phyloP scores from a whole-genome alignment of 495 filamentous ascomycete genomes.

The Tetracladium marchalianum region DNA sequence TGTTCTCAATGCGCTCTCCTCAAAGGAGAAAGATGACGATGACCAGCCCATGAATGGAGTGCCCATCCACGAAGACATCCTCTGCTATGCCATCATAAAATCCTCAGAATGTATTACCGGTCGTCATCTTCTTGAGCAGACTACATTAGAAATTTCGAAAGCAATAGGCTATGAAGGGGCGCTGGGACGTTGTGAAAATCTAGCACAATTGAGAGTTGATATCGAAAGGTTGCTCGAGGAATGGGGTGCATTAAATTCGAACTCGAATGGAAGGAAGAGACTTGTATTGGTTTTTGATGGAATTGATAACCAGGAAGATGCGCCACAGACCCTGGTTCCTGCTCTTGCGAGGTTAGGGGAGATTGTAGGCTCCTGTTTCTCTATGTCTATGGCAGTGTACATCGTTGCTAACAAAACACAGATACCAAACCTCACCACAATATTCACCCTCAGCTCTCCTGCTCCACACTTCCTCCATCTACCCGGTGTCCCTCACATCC shows the following conservation, averaged over 20 bases:
- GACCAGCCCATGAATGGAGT: slow-evolving; percentile 2
- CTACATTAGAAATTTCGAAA: slow-evolving; percentile 42
- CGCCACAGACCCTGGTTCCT: slow-evolving; percentile 70
- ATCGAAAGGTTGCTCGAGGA: slow-evolving; percentile 48
- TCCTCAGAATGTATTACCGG: slow-evolving; percentile 82
- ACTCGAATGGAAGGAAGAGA: slow-evolving; percentile 31
- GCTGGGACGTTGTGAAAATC: slow-evolving; percentile 58
- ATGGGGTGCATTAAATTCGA: slow-evolving; percentile 13
- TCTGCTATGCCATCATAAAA: slow-evolving; percentile 62
- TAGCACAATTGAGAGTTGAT: slow-evolving; percentile 63
- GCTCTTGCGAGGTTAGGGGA: slow-evolving; percentile 72
- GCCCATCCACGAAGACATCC: slow-evolving; percentile 6
- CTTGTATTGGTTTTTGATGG: slow-evolving; percentile 84
- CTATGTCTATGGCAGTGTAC: not conserved
- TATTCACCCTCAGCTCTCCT: slow-evolving; percentile 71
- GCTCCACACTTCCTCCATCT: slow-evolving; percentile 61
- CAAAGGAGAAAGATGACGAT: slow-evolving; percentile 1
- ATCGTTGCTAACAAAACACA: slow-evolving; percentile 23
- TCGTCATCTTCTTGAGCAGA: slow-evolving; percentile 73
- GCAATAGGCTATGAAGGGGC: slow-evolving; percentile 29
- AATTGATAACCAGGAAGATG: slow-evolving; percentile 81
- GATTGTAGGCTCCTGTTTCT: slow-evolving; percentile 40
- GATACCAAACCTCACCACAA: slow-evolving; percentile 69
- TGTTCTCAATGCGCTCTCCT: slow-evolving; percentile 42
- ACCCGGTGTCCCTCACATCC: slow-evolving; percentile 65